A percentile compares a stretch with the other conserved stretches of the same genome.
Evolutionary conservation across 768 basidiomycete genomes (phyloP).

Genomic region (Mycena polygramma): DNA sequence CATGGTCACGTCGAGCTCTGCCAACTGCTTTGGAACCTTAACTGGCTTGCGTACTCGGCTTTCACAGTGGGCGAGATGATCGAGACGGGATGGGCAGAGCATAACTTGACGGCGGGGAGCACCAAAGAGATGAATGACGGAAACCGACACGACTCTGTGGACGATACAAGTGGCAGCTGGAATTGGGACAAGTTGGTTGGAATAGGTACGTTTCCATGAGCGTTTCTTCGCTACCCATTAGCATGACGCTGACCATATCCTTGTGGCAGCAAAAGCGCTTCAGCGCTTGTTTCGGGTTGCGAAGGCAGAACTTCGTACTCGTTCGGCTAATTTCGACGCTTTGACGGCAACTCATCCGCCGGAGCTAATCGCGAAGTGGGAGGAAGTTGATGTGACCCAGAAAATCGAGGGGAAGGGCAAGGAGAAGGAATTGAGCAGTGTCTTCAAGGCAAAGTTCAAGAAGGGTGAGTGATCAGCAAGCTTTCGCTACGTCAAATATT

Average conservation of each 20-base stretch:
- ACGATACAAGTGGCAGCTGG: conserved; percentile 25
- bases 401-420: not conserved
- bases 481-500: not conserved
- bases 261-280: not conserved
- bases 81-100: conserved; percentile 29
- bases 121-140: conserved; percentile 37
- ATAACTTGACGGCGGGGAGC: conserved; percentile 32
- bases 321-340: not conserved
- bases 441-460: not conserved
- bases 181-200: conserved; percentile 31
- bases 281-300: not conserved
- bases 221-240: too few relatives aligned
- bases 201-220: not conserved
- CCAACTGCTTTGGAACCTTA: conserved; percentile 31
- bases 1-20: not conserved
- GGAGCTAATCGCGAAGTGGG: not conserved
- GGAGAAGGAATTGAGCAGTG: not conserved
- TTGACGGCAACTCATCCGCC: not conserved
- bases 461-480: too few relatives aligned
- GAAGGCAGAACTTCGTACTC: not conserved
- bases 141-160: conserved; percentile 33
- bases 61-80: conserved; percentile 47
- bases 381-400: not conserved
- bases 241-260: not conserved
- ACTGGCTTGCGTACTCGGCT: conserved; percentile 41